Percentiles rank a stretch among this genome's conserved stretches.
These are phyloP conservation scores for Russula sp. DNA, from an alignment of 768 basidiomycete genomes.

Conservation along the genomic window DNA sequence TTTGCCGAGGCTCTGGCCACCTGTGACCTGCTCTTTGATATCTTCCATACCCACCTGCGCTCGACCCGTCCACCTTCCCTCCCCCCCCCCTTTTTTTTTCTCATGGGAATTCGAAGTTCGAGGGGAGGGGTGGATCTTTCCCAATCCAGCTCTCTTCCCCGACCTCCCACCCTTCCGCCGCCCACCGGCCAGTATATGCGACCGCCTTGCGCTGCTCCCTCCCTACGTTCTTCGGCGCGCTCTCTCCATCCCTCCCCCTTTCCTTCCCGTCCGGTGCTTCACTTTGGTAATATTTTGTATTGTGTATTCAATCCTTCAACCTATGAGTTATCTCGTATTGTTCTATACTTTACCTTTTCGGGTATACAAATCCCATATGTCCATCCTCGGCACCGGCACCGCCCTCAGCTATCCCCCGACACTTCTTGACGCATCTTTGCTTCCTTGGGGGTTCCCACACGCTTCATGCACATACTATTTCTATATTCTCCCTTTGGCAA, in stretches of 20 bases:
- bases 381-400: not conserved
- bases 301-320: not conserved
- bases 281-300: not conserved
- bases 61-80: conserved; percentile 20
- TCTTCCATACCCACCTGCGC: conserved; percentile 13
- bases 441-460: not conserved
- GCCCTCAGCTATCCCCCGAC: not conserved
- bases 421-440: not conserved
- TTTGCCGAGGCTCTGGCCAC: conserved; percentile 17
- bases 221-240: conserved; percentile 1
- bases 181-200: not conserved
- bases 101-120: conserved; percentile 25
- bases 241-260: not conserved
- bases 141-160: conserved; percentile 12
- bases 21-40: conserved; percentile 10
- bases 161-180: conserved; percentile 14
- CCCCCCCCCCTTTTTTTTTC: conserved; percentile 23
- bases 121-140: conserved; percentile 18
- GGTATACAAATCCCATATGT: not conserved
- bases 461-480: not conserved
- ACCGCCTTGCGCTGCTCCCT: conserved; percentile 1
- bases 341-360: not conserved
- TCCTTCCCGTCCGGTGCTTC: not conserved
- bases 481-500: not conserved
- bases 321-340: not conserved